Conservation (phyloP, 83 land plant species). For the Picea abies region DNA sequence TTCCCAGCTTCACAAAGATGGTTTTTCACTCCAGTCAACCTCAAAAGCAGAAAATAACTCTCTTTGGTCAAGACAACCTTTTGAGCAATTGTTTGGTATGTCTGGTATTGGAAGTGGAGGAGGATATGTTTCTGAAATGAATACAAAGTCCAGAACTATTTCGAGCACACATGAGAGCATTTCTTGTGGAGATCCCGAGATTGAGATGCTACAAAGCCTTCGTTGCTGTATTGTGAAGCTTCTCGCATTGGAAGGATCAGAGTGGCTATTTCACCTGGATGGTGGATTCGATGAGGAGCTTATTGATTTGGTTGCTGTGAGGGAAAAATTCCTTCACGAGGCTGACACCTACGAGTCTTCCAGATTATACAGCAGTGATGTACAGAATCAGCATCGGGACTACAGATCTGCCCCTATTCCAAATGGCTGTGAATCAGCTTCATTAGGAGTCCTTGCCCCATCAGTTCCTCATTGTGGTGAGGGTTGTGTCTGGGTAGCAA, state of each 20-base stretch:
- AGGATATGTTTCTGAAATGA: slow-evolving; percentile 21
- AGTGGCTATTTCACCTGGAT: slow-evolving; percentile 79
- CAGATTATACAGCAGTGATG: slow-evolving; percentile 8
- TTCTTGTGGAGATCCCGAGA: slow-evolving; percentile 40
- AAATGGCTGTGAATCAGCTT: slow-evolving; percentile 19
- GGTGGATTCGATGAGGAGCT: slow-evolving; percentile 91
- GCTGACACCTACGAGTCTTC: slow-evolving; percentile 34
- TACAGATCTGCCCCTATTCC: background rate
- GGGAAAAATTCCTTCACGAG: slow-evolving; percentile 57
- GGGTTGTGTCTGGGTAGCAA: slow-evolving; percentile 70
- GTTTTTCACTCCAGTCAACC: slow-evolving; percentile 46
- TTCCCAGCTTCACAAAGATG: slow-evolving; percentile 56
- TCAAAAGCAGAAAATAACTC: slow-evolving; percentile 54
- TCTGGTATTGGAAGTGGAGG: slow-evolving; percentile 20
- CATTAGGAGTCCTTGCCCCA: slow-evolving; percentile 3
- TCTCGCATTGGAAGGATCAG: slow-evolving; percentile 88
- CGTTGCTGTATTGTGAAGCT: slow-evolving; percentile 72
- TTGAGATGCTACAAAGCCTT: slow-evolving; percentile 59
- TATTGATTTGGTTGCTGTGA: slow-evolving; percentile 66
- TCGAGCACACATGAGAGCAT: slow-evolving; percentile 11
- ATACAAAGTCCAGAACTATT: background rate
- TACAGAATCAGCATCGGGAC: background rate
- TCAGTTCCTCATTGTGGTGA: slow-evolving; percentile 86
- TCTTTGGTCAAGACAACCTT: slow-evolving; percentile 86
- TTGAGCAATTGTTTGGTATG: slow-evolving; percentile 83